Percentiles rank a stretch among this genome's conserved stretches.
These are phyloP conservation scores for Hyaloscypha bicolor DNA, from an alignment of 495 filamentous ascomycete genomes.

Conservation along the genomic window DNA sequence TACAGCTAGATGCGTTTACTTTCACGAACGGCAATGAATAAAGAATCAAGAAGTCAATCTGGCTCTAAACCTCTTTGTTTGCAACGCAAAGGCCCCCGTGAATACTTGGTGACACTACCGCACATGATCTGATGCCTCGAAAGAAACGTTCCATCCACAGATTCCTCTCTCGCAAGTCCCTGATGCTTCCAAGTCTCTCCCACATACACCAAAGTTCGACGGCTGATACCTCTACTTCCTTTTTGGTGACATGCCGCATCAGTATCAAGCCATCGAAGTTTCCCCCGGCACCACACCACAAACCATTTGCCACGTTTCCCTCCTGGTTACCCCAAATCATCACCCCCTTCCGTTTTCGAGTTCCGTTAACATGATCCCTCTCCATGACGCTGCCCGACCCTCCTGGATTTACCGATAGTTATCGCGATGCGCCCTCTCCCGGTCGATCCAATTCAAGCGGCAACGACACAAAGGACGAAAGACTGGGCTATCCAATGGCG, in stretches of 20 bases:
- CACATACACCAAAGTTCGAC: neutral
- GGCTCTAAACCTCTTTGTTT: no score
- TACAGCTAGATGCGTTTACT: neutral
- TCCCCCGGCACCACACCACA: neutral
- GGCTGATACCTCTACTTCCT: neutral
- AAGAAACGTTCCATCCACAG: neutral
- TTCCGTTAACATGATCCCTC: no score
- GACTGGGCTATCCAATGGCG: neutral
- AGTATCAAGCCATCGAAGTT: neutral
- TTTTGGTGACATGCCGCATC: neutral
- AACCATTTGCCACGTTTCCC: neutral
- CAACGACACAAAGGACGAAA: no score
- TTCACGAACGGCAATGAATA: neutral
- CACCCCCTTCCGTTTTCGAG: no score
- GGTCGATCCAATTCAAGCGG: no score
- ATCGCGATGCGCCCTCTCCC: conserved; percentile 1
- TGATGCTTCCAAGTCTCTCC: neutral
- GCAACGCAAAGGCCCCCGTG: no score
- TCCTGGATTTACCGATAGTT: conserved; percentile 5
- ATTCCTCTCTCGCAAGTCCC: neutral
- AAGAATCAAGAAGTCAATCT: no score
- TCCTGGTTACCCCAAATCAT: neutral
- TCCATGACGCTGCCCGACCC: neutral
- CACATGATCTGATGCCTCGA: no score
- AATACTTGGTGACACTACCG: no score